Evolutionary conservation across 305 asterid genomes (phyloP).

Genomic region (Withania somnifera): DNA sequence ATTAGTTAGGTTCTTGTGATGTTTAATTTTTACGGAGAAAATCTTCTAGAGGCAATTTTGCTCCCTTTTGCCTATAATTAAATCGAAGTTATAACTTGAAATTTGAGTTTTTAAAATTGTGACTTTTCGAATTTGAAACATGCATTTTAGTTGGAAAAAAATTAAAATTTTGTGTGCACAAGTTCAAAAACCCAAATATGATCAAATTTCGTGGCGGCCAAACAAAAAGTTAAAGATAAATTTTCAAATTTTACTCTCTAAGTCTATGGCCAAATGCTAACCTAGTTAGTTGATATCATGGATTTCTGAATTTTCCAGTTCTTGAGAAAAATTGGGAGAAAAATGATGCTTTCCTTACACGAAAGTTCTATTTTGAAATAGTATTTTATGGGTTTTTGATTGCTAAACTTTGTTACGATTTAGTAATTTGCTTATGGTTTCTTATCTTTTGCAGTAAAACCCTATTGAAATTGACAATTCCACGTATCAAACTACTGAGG

Average conservation of each 20-base stretch:
- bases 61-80: too few species aligned
- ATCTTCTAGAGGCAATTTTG: background rate
- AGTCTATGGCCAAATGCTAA: too few species aligned
- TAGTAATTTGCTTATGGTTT: background rate
- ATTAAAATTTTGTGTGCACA: too few species aligned
- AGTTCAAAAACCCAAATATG: too few species aligned
- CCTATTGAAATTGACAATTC: conserved; percentile 69
- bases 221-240: too few species aligned
- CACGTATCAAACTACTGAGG: conserved; percentile 82
- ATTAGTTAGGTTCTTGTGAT: background rate
- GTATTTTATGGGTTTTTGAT: background rate
- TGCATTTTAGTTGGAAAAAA: too few species aligned
- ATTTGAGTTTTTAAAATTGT: too few species aligned
- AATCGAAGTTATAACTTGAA: too few species aligned
- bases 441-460: conserved; percentile 53
- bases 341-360: background rate
- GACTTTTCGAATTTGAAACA: too few species aligned
- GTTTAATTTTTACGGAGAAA: background rate
- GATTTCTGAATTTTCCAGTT: background rate
- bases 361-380: background rate
- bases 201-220: too few species aligned
- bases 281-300: background rate
- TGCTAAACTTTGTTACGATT: background rate
- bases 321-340: background rate
- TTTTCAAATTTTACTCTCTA: too few species aligned